Evolutionary conservation across 306 rosid species (phyloP), one percentile per base, ranked within the genome.

Genomic region (Prunus mume): DNA sequence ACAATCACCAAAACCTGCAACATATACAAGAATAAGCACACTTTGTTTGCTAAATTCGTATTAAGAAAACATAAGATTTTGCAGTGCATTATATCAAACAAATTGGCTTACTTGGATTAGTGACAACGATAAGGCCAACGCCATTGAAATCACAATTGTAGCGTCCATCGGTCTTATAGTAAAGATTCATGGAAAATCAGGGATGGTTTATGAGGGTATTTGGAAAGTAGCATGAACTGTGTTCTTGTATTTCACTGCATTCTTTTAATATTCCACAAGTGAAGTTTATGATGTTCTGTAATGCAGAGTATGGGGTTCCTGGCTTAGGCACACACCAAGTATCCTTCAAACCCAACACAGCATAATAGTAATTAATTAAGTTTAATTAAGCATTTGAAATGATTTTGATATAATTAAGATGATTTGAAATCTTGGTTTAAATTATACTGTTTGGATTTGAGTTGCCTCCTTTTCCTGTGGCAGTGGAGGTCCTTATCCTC

Each of bases 101-200:
- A 58, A 58, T 11, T 55, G 12, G 64, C 60, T 25, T 68, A 68
- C 75, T 68, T 58, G 69, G 80, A 69, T 77, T 66, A 1, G 30
- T 72, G 4, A 32, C 0, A 45, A 43, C 85, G 56, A 81, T 32
- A 3, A 72, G 73, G 6, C 73, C 91, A 61, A 79, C 63, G 49
- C 28, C 49, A 17, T 50, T 43, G 73, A 87, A 87, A 77, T 83
- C 20, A 25, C 91, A 85, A 58, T 60, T 74, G 83, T 74, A 2
- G 41, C 20, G 0, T 34, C 4, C 18, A 5, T 85, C 82, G 13
- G 19, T 45, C 3, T 54, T 82, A 76, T 79, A 83, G 77, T 72
- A 87, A 65, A 72, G 82, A 77, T 87, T 87, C 91, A 87, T 85
- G 17, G 68, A 81, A 75, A 63, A 73, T 24, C 89, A 83, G 72